phyloP scores from a whole-genome alignment of 2,329 filamentous ascomycete species.

The Karstenula rhodostoma region DNA sequence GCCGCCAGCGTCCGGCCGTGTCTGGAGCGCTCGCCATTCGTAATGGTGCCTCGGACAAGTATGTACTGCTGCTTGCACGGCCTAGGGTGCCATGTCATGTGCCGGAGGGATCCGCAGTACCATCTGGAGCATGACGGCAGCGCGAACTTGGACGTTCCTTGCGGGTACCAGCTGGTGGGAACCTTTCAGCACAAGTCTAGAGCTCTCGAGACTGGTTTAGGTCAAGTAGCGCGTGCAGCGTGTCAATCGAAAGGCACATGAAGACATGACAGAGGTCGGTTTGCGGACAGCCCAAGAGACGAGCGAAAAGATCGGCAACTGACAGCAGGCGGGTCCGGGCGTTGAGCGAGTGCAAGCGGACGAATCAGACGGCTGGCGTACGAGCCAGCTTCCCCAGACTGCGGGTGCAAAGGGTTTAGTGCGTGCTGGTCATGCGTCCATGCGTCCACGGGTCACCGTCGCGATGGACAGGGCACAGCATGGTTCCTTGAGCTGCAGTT shows the following conservation, averaged over 20 bases:
- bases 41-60: constrained; percentile 26
- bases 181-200: background rate
- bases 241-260: background rate
- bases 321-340: constrained; percentile 17
- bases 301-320: constrained; percentile 16
- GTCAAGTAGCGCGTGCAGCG: background rate
- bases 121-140: constrained; percentile 23
- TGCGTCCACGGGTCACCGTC: background rate
- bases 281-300: constrained; percentile 4
- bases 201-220: background rate
- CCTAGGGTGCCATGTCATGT: background rate
- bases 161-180: constrained; percentile 1
- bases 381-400: constrained; percentile 21
- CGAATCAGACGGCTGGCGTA: constrained; percentile 5
- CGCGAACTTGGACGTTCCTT: background rate
- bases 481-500: constrained; percentile 9
- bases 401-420: constrained; percentile 12
- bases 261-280: background rate
- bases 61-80: constrained; percentile 4
- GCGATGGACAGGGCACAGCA: constrained; percentile 2
- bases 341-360: constrained; percentile 20
- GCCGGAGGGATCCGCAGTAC: constrained; percentile 21
- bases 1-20: constrained; percentile 13
- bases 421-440: constrained; percentile 20
- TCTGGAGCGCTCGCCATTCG: constrained; percentile 29